Conservation (phyloP, 2,329 filamentous ascomycete genomes). For the Neocatenulostroma microsporum region DNA sequence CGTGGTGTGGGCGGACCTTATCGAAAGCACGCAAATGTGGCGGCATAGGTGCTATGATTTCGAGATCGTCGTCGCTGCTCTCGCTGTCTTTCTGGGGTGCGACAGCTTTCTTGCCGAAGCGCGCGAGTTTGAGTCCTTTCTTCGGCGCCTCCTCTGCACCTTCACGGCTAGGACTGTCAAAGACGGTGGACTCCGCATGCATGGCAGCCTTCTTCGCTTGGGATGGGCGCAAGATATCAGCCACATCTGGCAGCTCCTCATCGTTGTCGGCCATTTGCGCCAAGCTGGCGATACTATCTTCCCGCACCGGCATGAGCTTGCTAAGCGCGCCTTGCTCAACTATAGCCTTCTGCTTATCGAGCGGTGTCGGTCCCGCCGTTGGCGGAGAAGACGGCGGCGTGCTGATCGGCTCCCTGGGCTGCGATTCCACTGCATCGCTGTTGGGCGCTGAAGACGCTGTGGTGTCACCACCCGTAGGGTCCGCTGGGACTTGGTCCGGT, state of each 20-base stretch:
- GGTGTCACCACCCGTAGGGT: neutral
- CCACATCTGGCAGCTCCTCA: conserved; percentile 21
- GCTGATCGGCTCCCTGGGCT: conserved; percentile 18
- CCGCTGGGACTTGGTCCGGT: conserved; percentile 1
- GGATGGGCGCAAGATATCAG: conserved; percentile 24
- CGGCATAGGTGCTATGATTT: conserved; percentile 47
- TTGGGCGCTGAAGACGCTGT: conserved; percentile 23
- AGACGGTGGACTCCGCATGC: no score
- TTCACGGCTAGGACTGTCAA: no score
- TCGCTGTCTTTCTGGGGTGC: conserved; percentile 13
- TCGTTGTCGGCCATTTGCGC: conserved; percentile 16
- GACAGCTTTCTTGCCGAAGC: conserved; percentile 28
- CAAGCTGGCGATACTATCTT: conserved; percentile 24
- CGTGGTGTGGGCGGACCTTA: conserved; percentile 26
- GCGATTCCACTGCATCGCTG: conserved; percentile 21
- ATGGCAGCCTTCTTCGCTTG: conserved; percentile 9
- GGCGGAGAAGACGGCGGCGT: conserved; percentile 41
- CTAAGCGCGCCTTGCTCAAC: conserved; percentile 28
- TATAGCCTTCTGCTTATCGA: conserved; percentile 27
- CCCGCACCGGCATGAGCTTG: conserved; percentile 23
- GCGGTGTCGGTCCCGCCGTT: conserved; percentile 21
- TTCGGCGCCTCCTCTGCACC: neutral
- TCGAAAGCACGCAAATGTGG: conserved; percentile 25
- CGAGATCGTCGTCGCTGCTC: conserved; percentile 52
- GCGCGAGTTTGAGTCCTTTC: conserved; percentile 22